Conservation (phyloP, 176 grass and related monocot species). For the Carex myosuroides region DNA sequence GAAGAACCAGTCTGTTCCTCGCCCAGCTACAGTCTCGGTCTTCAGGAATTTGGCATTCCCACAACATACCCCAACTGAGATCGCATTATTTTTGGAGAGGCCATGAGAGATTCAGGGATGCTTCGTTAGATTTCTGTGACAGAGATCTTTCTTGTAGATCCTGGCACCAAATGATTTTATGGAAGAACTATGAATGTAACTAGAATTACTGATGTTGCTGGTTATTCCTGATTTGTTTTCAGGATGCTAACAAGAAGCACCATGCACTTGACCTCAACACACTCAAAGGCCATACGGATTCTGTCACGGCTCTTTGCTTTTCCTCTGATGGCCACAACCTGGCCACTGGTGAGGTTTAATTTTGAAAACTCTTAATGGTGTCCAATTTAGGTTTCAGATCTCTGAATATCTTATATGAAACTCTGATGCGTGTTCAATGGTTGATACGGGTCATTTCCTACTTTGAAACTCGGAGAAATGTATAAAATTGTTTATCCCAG, state of each 20-base stretch:
- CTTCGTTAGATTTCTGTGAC: background rate
- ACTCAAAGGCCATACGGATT: constrained; percentile 68
- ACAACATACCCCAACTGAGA: background rate
- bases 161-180: background rate
- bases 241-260: constrained; percentile 84
- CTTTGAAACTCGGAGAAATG: background rate
- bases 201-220: background rate
- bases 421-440: background rate
- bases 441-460: background rate
- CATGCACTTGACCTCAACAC: constrained; percentile 88
- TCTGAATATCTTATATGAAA: background rate
- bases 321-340: constrained; percentile 60
- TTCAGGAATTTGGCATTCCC: background rate
- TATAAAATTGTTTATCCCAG: background rate
- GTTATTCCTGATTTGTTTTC: background rate
- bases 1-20: background rate
- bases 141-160: background rate
- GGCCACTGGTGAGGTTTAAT: constrained; percentile 48
- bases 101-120: background rate
- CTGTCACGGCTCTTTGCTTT: constrained; percentile 67
- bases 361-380: background rate
- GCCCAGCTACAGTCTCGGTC: background rate
- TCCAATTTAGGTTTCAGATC: background rate
- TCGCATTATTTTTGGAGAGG: background rate
- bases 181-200: background rate